Evolutionary conservation across 139 green algal genomes (phyloP).

Genomic region (Dunaliella primolecta): DNA sequence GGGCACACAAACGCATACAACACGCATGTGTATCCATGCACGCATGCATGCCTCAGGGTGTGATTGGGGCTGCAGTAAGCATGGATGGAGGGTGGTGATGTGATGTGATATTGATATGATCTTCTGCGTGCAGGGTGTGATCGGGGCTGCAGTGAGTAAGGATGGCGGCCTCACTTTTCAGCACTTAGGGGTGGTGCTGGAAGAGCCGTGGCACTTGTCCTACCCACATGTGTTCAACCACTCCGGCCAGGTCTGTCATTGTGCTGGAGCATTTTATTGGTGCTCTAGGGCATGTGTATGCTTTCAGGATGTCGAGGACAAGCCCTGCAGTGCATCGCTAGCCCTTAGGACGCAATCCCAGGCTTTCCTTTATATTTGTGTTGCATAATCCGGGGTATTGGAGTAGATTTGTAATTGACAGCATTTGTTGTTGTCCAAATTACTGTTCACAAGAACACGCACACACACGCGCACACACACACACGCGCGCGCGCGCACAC

Average conservation of each 20-base stretch:
- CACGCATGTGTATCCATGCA: not conserved
- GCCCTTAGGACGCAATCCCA: too few species aligned
- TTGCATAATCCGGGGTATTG: too few species aligned
- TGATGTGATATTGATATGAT: not conserved
- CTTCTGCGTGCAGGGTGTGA: constrained; percentile 28
- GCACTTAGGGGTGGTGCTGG: constrained; percentile 39
- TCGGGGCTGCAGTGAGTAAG: constrained; percentile 31
- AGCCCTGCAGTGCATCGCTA: too few species aligned
- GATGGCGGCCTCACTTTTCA: constrained; percentile 35
- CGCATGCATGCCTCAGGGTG: not conserved
- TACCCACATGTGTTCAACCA: constrained; percentile 48
- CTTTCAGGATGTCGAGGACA: too few species aligned
- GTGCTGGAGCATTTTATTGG: too few species aligned
- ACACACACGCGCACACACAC: not conserved
- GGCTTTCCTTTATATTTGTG: too few species aligned
- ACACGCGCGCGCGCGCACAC: not conserved
- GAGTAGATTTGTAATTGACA: too few species aligned
- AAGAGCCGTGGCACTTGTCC: constrained; percentile 45
- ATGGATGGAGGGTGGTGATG: not conserved
- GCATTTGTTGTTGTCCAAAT: too few species aligned
- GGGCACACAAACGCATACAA: not conserved
- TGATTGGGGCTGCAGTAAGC: not conserved
- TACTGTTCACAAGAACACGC: too few species aligned
- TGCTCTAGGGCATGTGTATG: too few species aligned
- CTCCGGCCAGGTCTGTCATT: constrained; percentile 30